Evolutionary conservation across 768 basidiomycete species (phyloP).

Genomic region (Megacollybia marginata): DNA sequence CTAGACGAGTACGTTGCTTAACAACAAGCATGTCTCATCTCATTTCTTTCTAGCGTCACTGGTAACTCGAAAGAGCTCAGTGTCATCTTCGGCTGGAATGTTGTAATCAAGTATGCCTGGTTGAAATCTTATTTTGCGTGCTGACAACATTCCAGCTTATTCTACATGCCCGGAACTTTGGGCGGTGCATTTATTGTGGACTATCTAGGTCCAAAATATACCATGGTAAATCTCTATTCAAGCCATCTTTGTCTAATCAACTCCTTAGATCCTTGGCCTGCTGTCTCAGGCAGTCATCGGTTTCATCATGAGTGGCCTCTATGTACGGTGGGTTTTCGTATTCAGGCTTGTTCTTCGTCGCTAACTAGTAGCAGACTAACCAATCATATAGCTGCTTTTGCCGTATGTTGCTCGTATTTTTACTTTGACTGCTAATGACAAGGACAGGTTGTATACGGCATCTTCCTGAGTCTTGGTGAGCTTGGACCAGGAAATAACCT

Average conservation of each 20-base stretch:
- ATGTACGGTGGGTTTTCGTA: constrained; percentile 34
- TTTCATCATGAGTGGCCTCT: constrained; percentile 87
- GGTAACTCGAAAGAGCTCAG: constrained; percentile 42
- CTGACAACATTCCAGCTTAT: constrained; percentile 32
- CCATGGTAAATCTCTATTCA: constrained; percentile 43
- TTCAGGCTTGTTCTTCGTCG: background rate
- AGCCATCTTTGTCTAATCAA: constrained; percentile 2
- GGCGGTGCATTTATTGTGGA: constrained; percentile 73
- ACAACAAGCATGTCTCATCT: background rate
- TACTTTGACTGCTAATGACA: too few relatives aligned
- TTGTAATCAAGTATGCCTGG: constrained; percentile 65
- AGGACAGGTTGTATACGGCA: constrained; percentile 71
- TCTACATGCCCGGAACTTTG: constrained; percentile 66
- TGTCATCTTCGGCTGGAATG: constrained; percentile 76
- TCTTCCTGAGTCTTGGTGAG: constrained; percentile 88
- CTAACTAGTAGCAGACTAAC: constrained; percentile 35
- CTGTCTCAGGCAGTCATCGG: constrained; percentile 65
- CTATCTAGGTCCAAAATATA: constrained; percentile 65
- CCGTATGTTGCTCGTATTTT: constrained; percentile 31
- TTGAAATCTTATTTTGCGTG: constrained; percentile 29
- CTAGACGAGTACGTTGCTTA: constrained; percentile 43
- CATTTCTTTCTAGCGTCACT: constrained; percentile 39
- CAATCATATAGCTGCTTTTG: constrained; percentile 64
- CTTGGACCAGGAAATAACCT: constrained; percentile 83
- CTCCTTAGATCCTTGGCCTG: constrained; percentile 55